Percentiles rank a stretch among this genome's conserved stretches.
phyloP scores from a whole-genome alignment of 2,329 filamentous ascomycete genomes.

The Penicillium sumatraense region DNA sequence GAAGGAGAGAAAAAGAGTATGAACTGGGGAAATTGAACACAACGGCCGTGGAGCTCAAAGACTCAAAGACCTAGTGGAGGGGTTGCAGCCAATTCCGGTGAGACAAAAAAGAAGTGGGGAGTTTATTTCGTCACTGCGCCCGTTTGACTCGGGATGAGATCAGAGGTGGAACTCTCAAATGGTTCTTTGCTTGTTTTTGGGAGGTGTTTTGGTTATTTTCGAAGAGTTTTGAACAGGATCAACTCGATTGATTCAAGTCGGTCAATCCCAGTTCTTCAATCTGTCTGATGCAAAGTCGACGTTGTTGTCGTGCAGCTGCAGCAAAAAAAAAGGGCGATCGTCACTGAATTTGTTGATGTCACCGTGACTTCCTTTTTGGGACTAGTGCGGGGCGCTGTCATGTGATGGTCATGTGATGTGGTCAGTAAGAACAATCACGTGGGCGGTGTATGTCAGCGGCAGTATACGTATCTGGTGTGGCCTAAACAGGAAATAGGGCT shows the following conservation, averaged over 20 bases:
- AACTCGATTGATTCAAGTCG: not conserved
- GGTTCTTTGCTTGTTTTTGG: too few species aligned
- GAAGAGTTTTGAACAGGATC: not conserved
- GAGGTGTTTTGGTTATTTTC: not conserved
- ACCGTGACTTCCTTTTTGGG: not conserved
- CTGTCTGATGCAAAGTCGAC: not conserved
- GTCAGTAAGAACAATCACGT: too few species aligned
- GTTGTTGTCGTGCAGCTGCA: not conserved
- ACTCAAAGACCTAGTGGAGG: conserved; percentile 21
- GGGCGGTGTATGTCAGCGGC: too few species aligned
- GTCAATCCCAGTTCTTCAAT: not conserved
- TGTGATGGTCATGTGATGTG: too few species aligned
- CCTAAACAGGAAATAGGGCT: conserved; percentile 1
- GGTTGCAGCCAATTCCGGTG: conserved; percentile 40
- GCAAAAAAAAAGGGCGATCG: not conserved
- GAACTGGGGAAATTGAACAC: conserved; percentile 8
- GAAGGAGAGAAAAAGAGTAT: conserved; percentile 6
- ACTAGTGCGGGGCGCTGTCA: conserved; percentile 7
- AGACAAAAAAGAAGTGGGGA: conserved; percentile 42
- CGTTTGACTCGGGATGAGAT: conserved; percentile 4
- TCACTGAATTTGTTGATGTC: not conserved
- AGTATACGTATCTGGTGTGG: too few species aligned
- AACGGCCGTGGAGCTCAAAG: conserved; percentile 17
- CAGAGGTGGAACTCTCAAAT: not conserved
- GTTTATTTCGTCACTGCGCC: conserved; percentile 23